Conservation (phyloP, 2,329 filamentous ascomycete genomes). For the Graphilbum fragrans region DNA sequence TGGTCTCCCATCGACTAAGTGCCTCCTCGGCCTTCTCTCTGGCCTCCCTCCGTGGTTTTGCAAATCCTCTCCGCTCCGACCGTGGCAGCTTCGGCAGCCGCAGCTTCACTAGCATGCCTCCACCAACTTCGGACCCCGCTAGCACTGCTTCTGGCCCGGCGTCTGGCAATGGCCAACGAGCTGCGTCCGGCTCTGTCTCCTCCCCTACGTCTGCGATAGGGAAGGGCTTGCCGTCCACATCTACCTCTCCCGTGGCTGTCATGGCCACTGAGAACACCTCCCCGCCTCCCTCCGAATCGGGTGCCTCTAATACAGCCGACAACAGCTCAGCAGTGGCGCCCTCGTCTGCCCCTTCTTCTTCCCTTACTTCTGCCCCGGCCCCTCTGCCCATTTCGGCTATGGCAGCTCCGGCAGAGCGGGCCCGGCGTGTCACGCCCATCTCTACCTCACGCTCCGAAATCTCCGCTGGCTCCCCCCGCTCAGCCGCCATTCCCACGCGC, state of each 20-base stretch:
- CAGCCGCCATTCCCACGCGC: conserved; percentile 14
- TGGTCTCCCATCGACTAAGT: no score
- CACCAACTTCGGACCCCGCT: neutral
- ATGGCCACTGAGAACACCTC: neutral
- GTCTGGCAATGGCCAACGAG: no score
- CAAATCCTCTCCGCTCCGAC: no score
- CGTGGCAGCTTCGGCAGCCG: no score
- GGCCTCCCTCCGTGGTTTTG: no score
- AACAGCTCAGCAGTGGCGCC: conserved; percentile 28
- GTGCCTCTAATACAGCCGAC: conserved; percentile 37
- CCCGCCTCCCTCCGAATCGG: conserved; percentile 32
- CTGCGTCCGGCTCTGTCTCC: no score
- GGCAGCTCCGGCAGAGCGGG: neutral
- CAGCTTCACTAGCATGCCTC: neutral
- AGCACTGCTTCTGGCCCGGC: no score
- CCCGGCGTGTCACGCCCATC: conserved; percentile 5
- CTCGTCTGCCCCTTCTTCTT: conserved; percentile 17
- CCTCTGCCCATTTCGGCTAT: neutral
- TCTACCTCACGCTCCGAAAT: conserved; percentile 1
- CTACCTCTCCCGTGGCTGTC: neutral
- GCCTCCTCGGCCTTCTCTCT: no score
- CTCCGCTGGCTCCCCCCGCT: conserved; percentile 10
- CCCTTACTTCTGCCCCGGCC: neutral
- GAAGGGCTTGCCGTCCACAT: neutral
- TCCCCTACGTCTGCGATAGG: neutral